These are phyloP conservation scores for Pyrrhoderma lamaoense DNA, from an alignment of 1,284 basidiomycete species.

Conservation along the genomic window DNA sequence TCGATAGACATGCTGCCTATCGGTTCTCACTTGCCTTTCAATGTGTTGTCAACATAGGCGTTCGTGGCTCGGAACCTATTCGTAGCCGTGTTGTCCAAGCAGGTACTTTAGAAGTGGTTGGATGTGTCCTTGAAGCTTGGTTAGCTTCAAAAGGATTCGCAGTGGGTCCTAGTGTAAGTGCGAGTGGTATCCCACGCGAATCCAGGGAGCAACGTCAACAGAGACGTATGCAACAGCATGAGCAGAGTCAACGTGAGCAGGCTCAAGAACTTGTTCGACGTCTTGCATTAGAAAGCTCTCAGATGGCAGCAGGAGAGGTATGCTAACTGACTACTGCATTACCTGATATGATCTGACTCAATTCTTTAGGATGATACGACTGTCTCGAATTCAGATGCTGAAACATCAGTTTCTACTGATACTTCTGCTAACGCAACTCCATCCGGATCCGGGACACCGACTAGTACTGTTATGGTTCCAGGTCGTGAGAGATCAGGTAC, in stretches of 20 bases:
- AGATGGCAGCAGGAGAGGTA: constrained; percentile 24
- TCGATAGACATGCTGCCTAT: constrained; percentile 80
- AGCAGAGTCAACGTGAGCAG: constrained; percentile 51
- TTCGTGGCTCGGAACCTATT: constrained; percentile 90
- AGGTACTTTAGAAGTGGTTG: constrained; percentile 90
- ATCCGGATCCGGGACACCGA: constrained; percentile 50
- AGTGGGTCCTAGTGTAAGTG: constrained; percentile 58
- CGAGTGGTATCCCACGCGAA: constrained; percentile 57
- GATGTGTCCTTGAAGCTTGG: constrained; percentile 93
- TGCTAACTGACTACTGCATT: neutral
- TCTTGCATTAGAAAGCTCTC: constrained; percentile 38
- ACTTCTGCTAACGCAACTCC: constrained; percentile 54
- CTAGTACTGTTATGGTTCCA: constrained; percentile 45
- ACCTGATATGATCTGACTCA: neutral
- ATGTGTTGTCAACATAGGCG: constrained; percentile 96
- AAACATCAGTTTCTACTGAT: constrained; percentile 45
- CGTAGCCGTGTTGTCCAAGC: constrained; percentile 93
- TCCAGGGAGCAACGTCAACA: constrained; percentile 62
- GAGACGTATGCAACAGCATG: constrained; percentile 45
- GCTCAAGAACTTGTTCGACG: constrained; percentile 50
- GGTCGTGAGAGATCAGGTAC: constrained; percentile 68
- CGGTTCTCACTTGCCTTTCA: constrained; percentile 92
- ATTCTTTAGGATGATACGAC: constrained; percentile 21
- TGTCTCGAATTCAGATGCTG: constrained; percentile 40
- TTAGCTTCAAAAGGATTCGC: constrained; percentile 77